Percentiles rank a stretch among this genome's conserved stretches.
Conservation (phyloP, 352 stramenopile genomes). For the Pythium apleroticum region DNA sequence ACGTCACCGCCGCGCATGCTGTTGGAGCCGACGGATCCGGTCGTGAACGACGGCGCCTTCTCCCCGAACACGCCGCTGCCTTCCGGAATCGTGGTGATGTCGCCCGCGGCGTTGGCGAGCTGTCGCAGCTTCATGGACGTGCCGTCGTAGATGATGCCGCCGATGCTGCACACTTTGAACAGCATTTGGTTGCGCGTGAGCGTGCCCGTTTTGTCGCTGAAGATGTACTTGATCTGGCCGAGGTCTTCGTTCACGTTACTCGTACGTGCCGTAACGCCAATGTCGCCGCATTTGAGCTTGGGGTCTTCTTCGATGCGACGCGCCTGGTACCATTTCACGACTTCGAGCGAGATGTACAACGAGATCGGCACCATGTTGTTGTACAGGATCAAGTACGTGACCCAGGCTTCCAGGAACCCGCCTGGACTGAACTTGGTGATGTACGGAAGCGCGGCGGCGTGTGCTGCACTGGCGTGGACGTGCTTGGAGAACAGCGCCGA, state of each 20-base stretch:
- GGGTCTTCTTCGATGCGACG: slow-evolving; percentile 90
- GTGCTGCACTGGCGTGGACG: slow-evolving; percentile 28
- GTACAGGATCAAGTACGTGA: slow-evolving; percentile 87
- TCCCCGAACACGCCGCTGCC: not conserved
- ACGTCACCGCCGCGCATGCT: slow-evolving; percentile 13
- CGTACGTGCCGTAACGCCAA: slow-evolving; percentile 84
- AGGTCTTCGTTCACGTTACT: slow-evolving; percentile 95
- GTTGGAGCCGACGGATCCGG: slow-evolving; percentile 21
- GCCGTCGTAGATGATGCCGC: slow-evolving; percentile 88
- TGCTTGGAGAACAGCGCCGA: slow-evolving; percentile 42
- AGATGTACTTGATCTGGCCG: slow-evolving; percentile 99
- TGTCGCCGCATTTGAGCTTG: slow-evolving; percentile 52
- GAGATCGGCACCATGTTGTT: slow-evolving; percentile 96
- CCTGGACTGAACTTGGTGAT: slow-evolving; percentile 34
- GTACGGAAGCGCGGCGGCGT: slow-evolving; percentile 31
- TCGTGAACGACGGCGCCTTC: slow-evolving; percentile 10
- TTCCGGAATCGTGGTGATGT: slow-evolving; percentile 12
- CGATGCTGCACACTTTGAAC: slow-evolving; percentile 93
- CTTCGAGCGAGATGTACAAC: slow-evolving; percentile 97
- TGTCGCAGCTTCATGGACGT: slow-evolving; percentile 54
- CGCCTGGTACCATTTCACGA: slow-evolving; percentile 95
- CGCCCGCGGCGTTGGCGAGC: slow-evolving; percentile 32
- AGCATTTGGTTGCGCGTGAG: slow-evolving; percentile 99
- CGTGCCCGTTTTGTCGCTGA: slow-evolving; percentile 99
- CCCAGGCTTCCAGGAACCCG: slow-evolving; percentile 59